Conservation (phyloP, 1,139 yeast genomes). For the Ashbya aceris region DNA sequence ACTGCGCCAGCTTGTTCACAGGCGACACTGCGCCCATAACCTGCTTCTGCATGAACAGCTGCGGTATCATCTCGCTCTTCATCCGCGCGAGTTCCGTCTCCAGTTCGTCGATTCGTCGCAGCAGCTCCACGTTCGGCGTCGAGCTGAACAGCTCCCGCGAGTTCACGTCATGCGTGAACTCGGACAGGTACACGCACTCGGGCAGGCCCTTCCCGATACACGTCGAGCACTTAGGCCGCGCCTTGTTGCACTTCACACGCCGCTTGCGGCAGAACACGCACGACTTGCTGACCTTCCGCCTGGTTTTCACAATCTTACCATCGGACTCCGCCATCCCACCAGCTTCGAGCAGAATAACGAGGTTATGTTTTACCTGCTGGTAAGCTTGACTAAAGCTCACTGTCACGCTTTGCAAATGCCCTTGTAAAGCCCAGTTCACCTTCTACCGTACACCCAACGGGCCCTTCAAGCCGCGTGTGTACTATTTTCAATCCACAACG, state of each 20-base stretch:
- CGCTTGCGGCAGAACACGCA: conserved; percentile 27
- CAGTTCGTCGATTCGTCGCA: conserved; percentile 15
- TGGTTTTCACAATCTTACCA: conserved; percentile 6
- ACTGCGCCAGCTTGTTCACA: conserved; percentile 6
- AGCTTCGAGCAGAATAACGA: not conserved
- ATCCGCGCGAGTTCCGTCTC: conserved; percentile 11
- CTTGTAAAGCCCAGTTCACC: no score
- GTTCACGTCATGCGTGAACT: conserved; percentile 15
- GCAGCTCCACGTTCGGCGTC: conserved; percentile 20
- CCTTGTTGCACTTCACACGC: conserved; percentile 27
- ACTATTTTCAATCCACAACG: no score
- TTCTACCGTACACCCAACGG: no score
- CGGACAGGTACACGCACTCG: conserved; percentile 21
- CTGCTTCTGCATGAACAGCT: not conserved
- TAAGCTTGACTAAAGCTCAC: no score
- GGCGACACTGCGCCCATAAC: not conserved
- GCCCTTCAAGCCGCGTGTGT: no score
- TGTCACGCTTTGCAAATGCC: no score
- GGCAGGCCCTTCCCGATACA: conserved; percentile 18
- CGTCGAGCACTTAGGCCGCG: conserved; percentile 21
- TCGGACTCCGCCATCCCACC: conserved; percentile 1
- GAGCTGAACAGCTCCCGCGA: conserved; percentile 17
- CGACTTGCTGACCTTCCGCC: conserved; percentile 25
- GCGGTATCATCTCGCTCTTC: not conserved
- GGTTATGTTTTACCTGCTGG: no score